A percentile compares a stretch with the other conserved stretches of the same genome.
These are phyloP conservation scores for Bigelowiella natans DNA, from an alignment of 78 protist species.

Conservation along the genomic window DNA sequence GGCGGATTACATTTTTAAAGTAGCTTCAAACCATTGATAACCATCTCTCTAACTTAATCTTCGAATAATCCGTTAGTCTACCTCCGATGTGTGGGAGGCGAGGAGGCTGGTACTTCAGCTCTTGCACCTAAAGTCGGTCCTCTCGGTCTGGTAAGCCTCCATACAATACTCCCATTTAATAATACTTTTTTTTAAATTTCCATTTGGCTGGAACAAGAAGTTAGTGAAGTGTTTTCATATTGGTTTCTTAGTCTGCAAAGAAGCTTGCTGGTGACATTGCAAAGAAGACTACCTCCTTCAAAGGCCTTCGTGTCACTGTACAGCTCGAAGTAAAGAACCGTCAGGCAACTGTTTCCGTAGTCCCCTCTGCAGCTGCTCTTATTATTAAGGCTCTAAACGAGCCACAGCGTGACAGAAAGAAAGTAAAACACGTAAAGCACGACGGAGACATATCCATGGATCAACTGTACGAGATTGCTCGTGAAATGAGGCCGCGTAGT, in stretches of 20 bases:
- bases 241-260: constrained; percentile 73
- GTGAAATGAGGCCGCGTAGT: constrained; percentile 64
- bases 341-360: constrained; percentile 75
- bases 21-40: background rate
- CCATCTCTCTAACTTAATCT: background rate
- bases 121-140: constrained; percentile 98
- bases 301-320: constrained; percentile 84
- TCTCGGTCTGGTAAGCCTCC: constrained; percentile 79
- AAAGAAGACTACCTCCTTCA: constrained; percentile 79
- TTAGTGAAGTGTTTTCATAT: background rate
- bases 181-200: constrained; percentile 5
- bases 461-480: constrained; percentile 74
- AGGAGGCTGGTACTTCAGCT: constrained; percentile 77
- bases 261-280: constrained; percentile 95
- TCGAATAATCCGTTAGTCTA: constrained; percentile 54
- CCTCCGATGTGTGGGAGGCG: constrained; percentile 91
- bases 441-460: constrained; percentile 79
- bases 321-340: constrained; percentile 88
- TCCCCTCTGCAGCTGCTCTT: constrained; percentile 88
- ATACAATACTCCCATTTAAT: too few relatives aligned
- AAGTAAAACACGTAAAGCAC: constrained; percentile 92
- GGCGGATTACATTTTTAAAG: background rate
- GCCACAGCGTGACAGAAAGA: constrained; percentile 95
- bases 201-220: background rate
- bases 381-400: constrained; percentile 93